Base-by-base conservation (phyloP, 129 eudicot genomes). In the Logfia minima region DNA sequence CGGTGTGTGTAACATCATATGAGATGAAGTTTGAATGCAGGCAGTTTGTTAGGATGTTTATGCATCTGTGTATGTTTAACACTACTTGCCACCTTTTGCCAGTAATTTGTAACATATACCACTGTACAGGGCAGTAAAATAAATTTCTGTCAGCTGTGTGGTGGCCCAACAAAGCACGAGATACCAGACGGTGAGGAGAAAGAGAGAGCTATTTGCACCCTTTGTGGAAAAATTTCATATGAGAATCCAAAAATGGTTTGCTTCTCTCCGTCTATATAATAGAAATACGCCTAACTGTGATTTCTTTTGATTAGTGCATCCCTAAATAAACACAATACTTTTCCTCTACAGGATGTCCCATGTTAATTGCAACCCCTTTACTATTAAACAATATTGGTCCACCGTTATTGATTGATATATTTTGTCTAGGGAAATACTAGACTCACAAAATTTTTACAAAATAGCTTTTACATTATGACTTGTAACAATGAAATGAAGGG, bases 171-270 rank as follows among this genome's bases (percentile, higher is more conserved):
- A 48, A 94, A 91, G 85, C 75, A 89, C 66, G 96, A 91, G 81
- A 85, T 89, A 84, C 98, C 98, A n/a, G 89, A 87, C 29, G 98
- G 97, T 68, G 98, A 94, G 77, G 97, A 91, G 83, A 91, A 87
- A 86, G 78, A 75, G 65, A 81, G 98, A 83, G 96, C 97, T 43
- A 85, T 94, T 62, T 94, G 98, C 90, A 87, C 97, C 29, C 88
- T 80, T 17, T 94, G 98, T 85, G 93, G 90, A 70, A 91, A 70
- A 84, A 86, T 94, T 69, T 70, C 93, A 19, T 91, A 94, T 58
- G 96, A 91, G 84, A 94, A 94, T 83, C 98, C 98, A 29, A 94
- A 93, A 87, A 94, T 91, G 96, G 98, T 91, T 64, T 68, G 81
- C 55, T 65, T 68, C 23, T 60, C 14, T 58, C 56, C 37, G 14